phyloP scores from a whole-genome alignment of 2,329 filamentous ascomycete species.

The Fusarium albosuccineum region DNA sequence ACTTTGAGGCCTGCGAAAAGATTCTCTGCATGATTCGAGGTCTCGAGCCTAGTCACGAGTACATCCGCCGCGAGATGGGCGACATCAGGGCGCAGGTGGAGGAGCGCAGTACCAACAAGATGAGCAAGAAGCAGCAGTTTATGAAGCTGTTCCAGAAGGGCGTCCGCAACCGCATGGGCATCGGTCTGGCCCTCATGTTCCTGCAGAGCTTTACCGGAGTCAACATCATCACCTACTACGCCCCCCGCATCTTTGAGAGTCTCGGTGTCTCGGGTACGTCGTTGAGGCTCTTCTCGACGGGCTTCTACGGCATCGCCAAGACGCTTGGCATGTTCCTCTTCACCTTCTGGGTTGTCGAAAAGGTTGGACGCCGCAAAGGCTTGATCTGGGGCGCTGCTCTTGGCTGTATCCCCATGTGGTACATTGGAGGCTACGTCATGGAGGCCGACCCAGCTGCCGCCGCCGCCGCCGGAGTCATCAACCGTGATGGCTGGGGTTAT shows the following conservation, averaged over 20 bases:
- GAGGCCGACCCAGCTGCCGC: conserved; percentile 51
- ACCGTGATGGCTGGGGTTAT: conserved; percentile 56
- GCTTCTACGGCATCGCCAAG: conserved; percentile 57
- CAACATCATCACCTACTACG: conserved; percentile 73
- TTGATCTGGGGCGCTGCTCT: conserved; percentile 57
- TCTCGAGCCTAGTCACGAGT: conserved; percentile 53
- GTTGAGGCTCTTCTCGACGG: conserved; percentile 54
- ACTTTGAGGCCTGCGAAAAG: conserved; percentile 62
- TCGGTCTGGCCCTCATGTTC: conserved; percentile 66
- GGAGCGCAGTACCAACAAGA: conserved; percentile 54
- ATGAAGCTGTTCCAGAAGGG: conserved; percentile 54
- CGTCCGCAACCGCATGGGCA: conserved; percentile 51
- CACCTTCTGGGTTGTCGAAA: conserved; percentile 61
- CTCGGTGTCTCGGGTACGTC: conserved; percentile 52
- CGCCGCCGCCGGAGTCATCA: conserved; percentile 60
- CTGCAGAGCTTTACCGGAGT: conserved; percentile 57
- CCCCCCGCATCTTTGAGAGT: conserved; percentile 53
- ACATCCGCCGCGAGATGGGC: conserved; percentile 61
- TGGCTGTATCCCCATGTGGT: conserved; percentile 55
- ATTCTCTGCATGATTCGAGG: conserved; percentile 53
- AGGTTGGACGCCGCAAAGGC: conserved; percentile 61
- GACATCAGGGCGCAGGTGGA: conserved; percentile 71
- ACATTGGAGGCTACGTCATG: conserved; percentile 55
- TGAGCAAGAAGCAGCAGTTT: conserved; percentile 45
- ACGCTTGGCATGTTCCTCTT: conserved; percentile 54